phyloP scores from a whole-genome alignment of 768 basidiomycete species.

The Pleurotus djamor region DNA sequence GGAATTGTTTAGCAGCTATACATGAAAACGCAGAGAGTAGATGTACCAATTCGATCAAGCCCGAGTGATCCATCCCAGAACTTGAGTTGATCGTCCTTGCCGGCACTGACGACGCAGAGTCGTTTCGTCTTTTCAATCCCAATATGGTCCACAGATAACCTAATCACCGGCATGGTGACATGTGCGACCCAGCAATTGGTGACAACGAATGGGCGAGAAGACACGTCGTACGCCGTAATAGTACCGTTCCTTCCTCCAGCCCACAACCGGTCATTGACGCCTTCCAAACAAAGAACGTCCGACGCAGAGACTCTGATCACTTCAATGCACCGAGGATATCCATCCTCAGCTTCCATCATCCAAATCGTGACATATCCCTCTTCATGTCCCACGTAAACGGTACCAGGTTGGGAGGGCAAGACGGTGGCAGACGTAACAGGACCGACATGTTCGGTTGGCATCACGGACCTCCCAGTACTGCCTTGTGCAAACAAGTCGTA shows the following conservation, averaged over 20 bases:
- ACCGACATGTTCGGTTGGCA: constrained; percentile 73
- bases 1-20: neutral
- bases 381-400: constrained; percentile 88
- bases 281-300: constrained; percentile 81
- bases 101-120: constrained; percentile 73
- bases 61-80: constrained; percentile 92
- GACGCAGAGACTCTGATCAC: constrained; percentile 79
- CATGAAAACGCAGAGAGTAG: neutral
- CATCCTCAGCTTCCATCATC: constrained; percentile 51
- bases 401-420: constrained; percentile 61
- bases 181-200: constrained; percentile 91
- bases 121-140: constrained; percentile 69
- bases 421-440: constrained; percentile 81
- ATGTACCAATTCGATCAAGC: constrained; percentile 84
- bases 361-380: constrained; percentile 90
- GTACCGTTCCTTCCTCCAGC: constrained; percentile 80
- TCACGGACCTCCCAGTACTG: constrained; percentile 47
- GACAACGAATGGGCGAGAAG: constrained; percentile 74
- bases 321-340: constrained; percentile 63
- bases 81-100: constrained; percentile 67
- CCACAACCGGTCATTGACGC: constrained; percentile 85
- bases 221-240: constrained; percentile 80
- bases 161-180: constrained; percentile 57
- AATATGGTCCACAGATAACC: constrained; percentile 67
- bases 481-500: constrained; percentile 74